phyloP scores from a whole-genome alignment of 1,284 basidiomycete genomes.

The Moesziomyces parantarcticus region DNA sequence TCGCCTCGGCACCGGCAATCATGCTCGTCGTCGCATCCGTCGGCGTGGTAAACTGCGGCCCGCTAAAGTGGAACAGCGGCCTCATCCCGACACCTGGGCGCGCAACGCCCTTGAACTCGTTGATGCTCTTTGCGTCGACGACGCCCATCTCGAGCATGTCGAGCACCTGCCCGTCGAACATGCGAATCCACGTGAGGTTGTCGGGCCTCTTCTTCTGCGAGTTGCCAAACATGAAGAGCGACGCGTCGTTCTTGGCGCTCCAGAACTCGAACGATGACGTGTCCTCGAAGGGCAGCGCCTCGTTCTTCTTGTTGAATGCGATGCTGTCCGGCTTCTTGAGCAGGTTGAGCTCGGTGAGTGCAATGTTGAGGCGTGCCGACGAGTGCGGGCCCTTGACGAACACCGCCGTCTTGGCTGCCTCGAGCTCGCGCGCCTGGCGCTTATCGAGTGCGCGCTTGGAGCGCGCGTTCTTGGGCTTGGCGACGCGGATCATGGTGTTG shows the following conservation, averaged over 20 bases:
- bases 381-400: slow-evolving; percentile 90
- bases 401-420: slow-evolving; percentile 83
- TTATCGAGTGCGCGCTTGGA: slow-evolving; percentile 92
- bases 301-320: slow-evolving; percentile 94
- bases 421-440: slow-evolving; percentile 83
- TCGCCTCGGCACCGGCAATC: slow-evolving; percentile 32
- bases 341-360: slow-evolving; percentile 78
- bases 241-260: slow-evolving; percentile 92
- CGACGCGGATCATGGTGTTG: slow-evolving; percentile 53
- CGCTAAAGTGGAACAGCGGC: slow-evolving; percentile 94
- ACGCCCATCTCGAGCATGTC: slow-evolving; percentile 97
- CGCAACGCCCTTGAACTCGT: slow-evolving; percentile 85
- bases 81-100: slow-evolving; percentile 91
- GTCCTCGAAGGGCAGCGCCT: slow-evolving; percentile 90
- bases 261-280: slow-evolving; percentile 86
- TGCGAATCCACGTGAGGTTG: slow-evolving; percentile 84
- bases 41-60: slow-evolving; percentile 65
- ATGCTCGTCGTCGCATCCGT: slow-evolving; percentile 65
- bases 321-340: slow-evolving; percentile 75
- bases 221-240: slow-evolving; percentile 88
- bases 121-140: slow-evolving; percentile 81
- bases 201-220: slow-evolving; percentile 95
- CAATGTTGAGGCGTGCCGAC: slow-evolving; percentile 81
- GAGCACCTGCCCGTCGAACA: slow-evolving; percentile 86
- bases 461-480: slow-evolving; percentile 93